phyloP scores from a whole-genome alignment of 768 basidiomycete species.

The Naganishia onofrii region DNA sequence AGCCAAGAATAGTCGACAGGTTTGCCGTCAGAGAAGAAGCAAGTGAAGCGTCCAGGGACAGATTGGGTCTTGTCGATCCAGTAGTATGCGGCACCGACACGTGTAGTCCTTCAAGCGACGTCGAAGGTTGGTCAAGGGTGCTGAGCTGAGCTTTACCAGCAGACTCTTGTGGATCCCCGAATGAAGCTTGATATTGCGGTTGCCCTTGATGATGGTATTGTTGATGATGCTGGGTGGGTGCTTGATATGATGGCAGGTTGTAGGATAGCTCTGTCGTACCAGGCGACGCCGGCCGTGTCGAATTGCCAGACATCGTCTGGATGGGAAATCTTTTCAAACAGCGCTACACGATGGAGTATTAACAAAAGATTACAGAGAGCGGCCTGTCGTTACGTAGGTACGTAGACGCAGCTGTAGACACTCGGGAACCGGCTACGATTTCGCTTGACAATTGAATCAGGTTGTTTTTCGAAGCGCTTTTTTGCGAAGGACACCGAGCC shows the following conservation, averaged over 20 bases:
- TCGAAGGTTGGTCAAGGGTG: slow-evolving; percentile 1
- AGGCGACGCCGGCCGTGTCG: slow-evolving; percentile 19
- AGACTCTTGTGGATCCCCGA: slow-evolving; percentile 8
- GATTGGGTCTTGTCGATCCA: slow-evolving; percentile 12
- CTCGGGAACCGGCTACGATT: slow-evolving; percentile 21
- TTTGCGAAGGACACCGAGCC: slow-evolving; percentile 14
- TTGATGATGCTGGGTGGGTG: slow-evolving; percentile 4
- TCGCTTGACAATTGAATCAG: neutral
- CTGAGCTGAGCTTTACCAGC: neutral
- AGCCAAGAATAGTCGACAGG: slow-evolving; percentile 14
- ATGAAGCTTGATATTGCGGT: slow-evolving; percentile 5
- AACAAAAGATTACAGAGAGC: slow-evolving; percentile 11
- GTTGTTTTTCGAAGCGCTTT: slow-evolving; percentile 5
- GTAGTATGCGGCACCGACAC: slow-evolving; percentile 4
- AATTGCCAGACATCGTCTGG: slow-evolving; percentile 21
- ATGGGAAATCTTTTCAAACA: slow-evolving; percentile 23
- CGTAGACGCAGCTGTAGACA: no score
- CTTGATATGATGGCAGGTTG: slow-evolving; percentile 6
- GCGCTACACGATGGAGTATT: slow-evolving; percentile 8
- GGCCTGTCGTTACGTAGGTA: slow-evolving; percentile 20
- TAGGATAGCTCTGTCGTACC: slow-evolving; percentile 14
- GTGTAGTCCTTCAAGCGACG: neutral
- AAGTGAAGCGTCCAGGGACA: slow-evolving; percentile 2
- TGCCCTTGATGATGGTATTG: neutral
- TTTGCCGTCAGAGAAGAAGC: slow-evolving; percentile 3